phyloP scores from a whole-genome alignment of 1,284 basidiomycete species.

The Flammula alnicola region DNA sequence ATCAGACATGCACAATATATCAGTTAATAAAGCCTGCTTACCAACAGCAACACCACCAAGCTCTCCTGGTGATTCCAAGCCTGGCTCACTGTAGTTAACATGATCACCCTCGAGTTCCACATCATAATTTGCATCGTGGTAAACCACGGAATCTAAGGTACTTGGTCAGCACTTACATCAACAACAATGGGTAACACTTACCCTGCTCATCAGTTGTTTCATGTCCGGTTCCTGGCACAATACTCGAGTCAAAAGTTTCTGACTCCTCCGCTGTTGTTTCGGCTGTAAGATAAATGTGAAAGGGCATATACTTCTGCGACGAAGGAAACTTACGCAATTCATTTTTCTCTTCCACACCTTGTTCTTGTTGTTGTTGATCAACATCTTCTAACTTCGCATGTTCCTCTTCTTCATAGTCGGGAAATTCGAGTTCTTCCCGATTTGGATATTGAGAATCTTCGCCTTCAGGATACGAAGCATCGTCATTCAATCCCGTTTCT shows the following conservation, averaged over 20 bases:
- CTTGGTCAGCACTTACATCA: not conserved
- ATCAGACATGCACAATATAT: too few relatives aligned
- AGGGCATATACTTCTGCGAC: too few relatives aligned
- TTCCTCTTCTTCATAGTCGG: not conserved
- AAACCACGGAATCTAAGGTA: not conserved
- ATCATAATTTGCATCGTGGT: not conserved
- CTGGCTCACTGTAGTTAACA: not conserved
- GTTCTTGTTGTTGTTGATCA: not conserved
- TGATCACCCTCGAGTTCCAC: conserved; percentile 3
- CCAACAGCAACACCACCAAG: not conserved
- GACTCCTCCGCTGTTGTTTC: too few relatives aligned
- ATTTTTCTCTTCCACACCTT: not conserved
- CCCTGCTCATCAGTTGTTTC: conserved; percentile 3
- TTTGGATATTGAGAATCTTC: not conserved
- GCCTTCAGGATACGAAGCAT: not conserved
- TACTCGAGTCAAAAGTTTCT: too few relatives aligned
- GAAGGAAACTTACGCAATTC: too few relatives aligned
- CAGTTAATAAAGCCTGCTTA: not conserved
- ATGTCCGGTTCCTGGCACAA: too few relatives aligned
- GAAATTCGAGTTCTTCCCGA: not conserved
- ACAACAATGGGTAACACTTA: not conserved
- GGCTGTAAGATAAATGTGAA: too few relatives aligned
- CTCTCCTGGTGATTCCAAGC: not conserved
- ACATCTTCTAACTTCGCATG: not conserved
- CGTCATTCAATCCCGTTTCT: conserved; percentile 7